Evolutionary conservation across 73 alveolate species (phyloP).

Genomic region (Paramecium pentaurelia): DNA sequence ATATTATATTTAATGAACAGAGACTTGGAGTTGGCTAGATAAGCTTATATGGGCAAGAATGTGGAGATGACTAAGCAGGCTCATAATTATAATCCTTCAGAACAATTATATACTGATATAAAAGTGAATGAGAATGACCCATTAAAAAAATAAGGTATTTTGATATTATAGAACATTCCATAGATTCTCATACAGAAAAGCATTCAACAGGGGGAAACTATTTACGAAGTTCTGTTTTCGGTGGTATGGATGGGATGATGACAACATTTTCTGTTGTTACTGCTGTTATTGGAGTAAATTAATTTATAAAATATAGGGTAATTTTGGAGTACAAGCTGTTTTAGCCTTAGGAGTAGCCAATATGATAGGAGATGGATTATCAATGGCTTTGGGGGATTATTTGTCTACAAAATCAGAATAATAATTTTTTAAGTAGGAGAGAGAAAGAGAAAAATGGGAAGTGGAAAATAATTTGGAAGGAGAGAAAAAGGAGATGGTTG

Average conservation of each 20-base stretch:
- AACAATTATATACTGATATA: background rate
- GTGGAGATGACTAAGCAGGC: slow-evolving; percentile 48
- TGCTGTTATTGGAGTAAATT: background rate
- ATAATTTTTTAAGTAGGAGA: background rate
- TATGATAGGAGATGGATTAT: slow-evolving; percentile 55
- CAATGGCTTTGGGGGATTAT: slow-evolving; percentile 57
- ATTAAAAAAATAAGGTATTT: background rate
- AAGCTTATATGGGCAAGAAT: slow-evolving; percentile 25
- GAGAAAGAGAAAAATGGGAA: slow-evolving; percentile 59
- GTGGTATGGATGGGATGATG: slow-evolving; percentile 63
- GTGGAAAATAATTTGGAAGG: slow-evolving; percentile 58
- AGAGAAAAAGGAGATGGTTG: slow-evolving; percentile 55
- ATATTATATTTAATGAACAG: background rate
- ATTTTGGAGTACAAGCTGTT: background rate
- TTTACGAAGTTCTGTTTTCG: slow-evolving; percentile 54
- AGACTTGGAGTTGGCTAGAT: slow-evolving; percentile 52
- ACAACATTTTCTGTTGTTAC: slow-evolving; percentile 54
- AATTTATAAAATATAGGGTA: background rate
- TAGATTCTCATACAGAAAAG: slow-evolving; percentile 2
- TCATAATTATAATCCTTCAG: background rate
- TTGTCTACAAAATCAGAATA: slow-evolving; percentile 51
- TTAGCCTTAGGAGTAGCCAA: background rate
- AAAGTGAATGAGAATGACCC: background rate
- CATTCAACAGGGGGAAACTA: slow-evolving; percentile 48
- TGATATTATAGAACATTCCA: background rate